Percentiles rank a stretch among this genome's conserved stretches.
Evolutionary conservation across 352 stramenopile genomes (phyloP).

Genomic region (Halophytophthora polymorphica): DNA sequence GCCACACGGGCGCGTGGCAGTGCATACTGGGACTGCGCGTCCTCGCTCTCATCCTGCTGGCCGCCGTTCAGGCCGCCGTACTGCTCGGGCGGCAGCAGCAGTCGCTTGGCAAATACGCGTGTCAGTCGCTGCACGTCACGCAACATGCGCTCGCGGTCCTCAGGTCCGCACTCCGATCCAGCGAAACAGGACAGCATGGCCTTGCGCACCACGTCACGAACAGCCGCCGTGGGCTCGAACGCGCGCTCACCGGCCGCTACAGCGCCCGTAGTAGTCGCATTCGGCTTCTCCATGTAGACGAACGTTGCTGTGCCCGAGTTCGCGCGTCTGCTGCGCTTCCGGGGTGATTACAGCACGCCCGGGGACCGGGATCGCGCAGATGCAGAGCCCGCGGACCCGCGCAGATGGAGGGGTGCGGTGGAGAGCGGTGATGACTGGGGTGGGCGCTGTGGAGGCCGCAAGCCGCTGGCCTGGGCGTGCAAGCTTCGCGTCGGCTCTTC

Average conservation of each 20-base stretch:
- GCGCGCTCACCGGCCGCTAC: not conserved
- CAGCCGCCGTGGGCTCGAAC: constrained; percentile 24
- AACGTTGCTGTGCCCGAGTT: too few species aligned
- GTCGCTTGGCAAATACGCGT: constrained; percentile 28
- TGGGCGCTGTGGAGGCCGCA: too few species aligned
- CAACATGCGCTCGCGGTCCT: constrained; percentile 25
- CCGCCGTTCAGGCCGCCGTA: not conserved
- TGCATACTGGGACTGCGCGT: constrained; percentile 29
- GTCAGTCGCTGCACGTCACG: constrained; percentile 31
- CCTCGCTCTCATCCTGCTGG: constrained; percentile 8
- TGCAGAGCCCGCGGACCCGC: too few species aligned
- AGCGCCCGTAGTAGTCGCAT: too few species aligned
- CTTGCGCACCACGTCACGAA: constrained; percentile 35
- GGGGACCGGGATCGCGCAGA: too few species aligned
- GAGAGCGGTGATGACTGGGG: too few species aligned
- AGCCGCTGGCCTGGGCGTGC: too few species aligned
- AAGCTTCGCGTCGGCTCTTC: too few species aligned
- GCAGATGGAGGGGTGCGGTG: too few species aligned
- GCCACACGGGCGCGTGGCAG: constrained; percentile 27
- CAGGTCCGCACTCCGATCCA: constrained; percentile 12
- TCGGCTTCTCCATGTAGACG: too few species aligned
- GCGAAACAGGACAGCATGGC: constrained; percentile 38
- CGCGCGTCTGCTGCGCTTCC: not conserved
- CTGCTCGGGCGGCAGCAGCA: constrained; percentile 25
- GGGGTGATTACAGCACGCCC: not conserved